These are phyloP conservation scores for Phaeosphaeriaceae sp. DNA, from an alignment of 2,329 filamentous ascomycete species.

Conservation along the genomic window DNA sequence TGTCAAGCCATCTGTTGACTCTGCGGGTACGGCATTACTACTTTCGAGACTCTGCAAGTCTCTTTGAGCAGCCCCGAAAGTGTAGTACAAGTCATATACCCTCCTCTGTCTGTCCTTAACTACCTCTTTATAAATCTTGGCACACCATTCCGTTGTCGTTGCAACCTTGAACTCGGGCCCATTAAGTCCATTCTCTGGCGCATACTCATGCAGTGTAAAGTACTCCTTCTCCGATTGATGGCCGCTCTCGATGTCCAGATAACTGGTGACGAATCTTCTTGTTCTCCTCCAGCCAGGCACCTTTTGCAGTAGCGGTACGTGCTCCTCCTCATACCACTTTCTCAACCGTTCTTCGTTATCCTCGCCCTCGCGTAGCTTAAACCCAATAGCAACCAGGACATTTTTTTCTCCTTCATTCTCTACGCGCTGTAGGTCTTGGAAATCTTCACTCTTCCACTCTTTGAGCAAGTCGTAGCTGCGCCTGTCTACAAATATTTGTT, in stretches of 20 bases:
- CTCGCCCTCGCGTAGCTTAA: constrained; percentile 62
- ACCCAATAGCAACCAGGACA: constrained; percentile 67
- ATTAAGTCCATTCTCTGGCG: constrained; percentile 68
- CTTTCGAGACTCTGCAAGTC: constrained; percentile 66
- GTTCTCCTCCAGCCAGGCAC: constrained; percentile 81
- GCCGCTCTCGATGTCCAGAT: constrained; percentile 54
- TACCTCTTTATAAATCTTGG: constrained; percentile 64
- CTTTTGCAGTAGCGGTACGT: constrained; percentile 72
- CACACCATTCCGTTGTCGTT: constrained; percentile 66
- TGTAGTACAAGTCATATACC: constrained; percentile 76
- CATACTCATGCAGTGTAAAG: constrained; percentile 75
- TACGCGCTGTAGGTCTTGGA: constrained; percentile 65
- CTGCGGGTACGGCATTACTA: constrained; percentile 55
- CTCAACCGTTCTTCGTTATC: constrained; percentile 61
- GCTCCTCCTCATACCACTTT: constrained; percentile 78
- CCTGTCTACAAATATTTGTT: constrained; percentile 71
- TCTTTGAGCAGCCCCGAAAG: constrained; percentile 76
- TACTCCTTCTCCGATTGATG: constrained; percentile 56
- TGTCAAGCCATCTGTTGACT: constrained; percentile 61
- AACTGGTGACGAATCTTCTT: constrained; percentile 71
- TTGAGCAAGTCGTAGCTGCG: constrained; percentile 72
- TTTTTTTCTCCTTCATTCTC: constrained; percentile 61
- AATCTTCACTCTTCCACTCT: constrained; percentile 62
- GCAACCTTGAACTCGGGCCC: constrained; percentile 69
- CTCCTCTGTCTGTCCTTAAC: constrained; percentile 65